Evolutionary conservation across 768 basidiomycete genomes (phyloP).

Genomic region (Russula foetens): DNA sequence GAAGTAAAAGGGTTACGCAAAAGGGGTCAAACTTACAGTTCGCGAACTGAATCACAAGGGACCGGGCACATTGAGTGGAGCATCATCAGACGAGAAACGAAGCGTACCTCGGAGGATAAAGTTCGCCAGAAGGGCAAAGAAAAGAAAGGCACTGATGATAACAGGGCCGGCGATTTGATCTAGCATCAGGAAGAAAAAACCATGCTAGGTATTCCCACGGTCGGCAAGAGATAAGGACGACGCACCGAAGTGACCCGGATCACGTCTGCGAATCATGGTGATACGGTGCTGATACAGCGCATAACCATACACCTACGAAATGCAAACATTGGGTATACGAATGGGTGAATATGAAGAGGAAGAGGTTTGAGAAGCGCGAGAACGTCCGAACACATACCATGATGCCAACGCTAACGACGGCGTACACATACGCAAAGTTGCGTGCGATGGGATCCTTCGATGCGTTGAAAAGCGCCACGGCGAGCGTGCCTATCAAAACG

Average conservation of each 20-base stretch:
- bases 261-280: constrained; percentile 82
- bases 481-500: constrained; percentile 74
- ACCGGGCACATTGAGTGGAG: neutral
- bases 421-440: constrained; percentile 78
- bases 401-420: constrained; percentile 63
- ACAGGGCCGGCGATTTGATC: constrained; percentile 81
- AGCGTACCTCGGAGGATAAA: constrained; percentile 72
- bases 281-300: constrained; percentile 80
- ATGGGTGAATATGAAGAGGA: neutral
- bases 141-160: constrained; percentile 72
- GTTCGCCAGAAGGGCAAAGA: constrained; percentile 82
- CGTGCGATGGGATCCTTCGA: constrained; percentile 60
- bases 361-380: neutral
- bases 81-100: neutral
- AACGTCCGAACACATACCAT: constrained; percentile 36
- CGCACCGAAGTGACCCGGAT: constrained; percentile 83
- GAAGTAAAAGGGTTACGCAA: neutral
- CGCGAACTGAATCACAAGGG: constrained; percentile 13
- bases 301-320: constrained; percentile 72
- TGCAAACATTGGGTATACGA: neutral
- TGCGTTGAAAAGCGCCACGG: constrained; percentile 84
- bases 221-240: neutral
- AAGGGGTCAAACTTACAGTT: constrained; percentile 8
- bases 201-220: neutral
- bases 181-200: constrained; percentile 25